Evolutionary conservation across 2,329 filamentous ascomycete species (phyloP), one percentile per base, ranked within the genome.

Genomic region (Ceratocystiopsis minuta): DNA sequence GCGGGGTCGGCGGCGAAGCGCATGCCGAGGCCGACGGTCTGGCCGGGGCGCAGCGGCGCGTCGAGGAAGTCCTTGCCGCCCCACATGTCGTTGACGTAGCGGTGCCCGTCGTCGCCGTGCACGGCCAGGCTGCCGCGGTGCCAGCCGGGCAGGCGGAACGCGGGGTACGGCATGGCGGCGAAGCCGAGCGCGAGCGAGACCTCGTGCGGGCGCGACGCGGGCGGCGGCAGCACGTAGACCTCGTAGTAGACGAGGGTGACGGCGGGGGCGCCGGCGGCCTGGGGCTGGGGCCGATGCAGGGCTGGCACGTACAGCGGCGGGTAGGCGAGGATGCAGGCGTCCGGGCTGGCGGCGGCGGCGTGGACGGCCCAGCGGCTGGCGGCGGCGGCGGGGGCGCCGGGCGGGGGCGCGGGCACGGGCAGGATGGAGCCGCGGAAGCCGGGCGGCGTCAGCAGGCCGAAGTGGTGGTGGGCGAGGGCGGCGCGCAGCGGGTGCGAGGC

Each of bases 81-180:
- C 64, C 70, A 80, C 9, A 67, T 66, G 55, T 88, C 79, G 54
- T 86, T 84, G 51, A 85, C 67, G 55, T 80, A 90, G 55, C 71
- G 70, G 51, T 78, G 69, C 0, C 83, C 83, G 56, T 88, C 83
- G 55, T 88, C 83, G 38, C 78, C 76, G 55, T 88, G 83, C n/a
- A 88, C 73, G 1, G 67, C 83, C 14, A 87, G 53, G 48, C 74
- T 79, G 16, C 72, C 82, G 32, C 82, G 70, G 54, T 90, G 79
- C 83, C 82, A 88, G 2, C 83, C 83, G 0, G 83, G 83, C 45
- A 87, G 68, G 9, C 83, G 70, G 62, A 84, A 88, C 0, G 69
- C 66, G 7, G 83, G 83, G 53, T 86, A 88, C 9, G 83, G 83
- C 38, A 79, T 70, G 1, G 80, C 81, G 0, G 70, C 62, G 55